Conservation (phyloP, 371 early-diverging fungal genomes). For the Lichtheimia hyalospora region DNA sequence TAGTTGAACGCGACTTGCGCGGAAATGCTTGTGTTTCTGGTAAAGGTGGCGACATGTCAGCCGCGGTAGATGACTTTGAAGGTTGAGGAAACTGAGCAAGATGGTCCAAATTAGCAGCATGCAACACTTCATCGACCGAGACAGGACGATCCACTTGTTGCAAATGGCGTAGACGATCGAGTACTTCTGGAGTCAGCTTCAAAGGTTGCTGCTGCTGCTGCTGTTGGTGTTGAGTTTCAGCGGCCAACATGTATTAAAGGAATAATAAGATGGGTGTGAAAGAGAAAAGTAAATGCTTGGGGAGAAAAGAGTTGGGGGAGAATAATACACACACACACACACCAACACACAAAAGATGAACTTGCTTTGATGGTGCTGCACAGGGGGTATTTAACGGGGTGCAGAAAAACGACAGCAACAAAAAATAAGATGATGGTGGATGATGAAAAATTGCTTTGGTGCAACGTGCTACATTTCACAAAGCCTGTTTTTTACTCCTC, state of each 20-base stretch:
- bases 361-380: too few relatives aligned
- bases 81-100: constrained; percentile 14
- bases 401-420: too few relatives aligned
- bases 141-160: constrained; percentile 29
- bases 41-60: neutral
- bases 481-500: neutral
- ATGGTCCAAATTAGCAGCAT: constrained; percentile 33
- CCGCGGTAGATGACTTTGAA: constrained; percentile 14
- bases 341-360: neutral
- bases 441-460: neutral
- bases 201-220: neutral
- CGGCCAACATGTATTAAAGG: neutral
- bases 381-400: too few relatives aligned
- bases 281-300: constrained; percentile 5
- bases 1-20: constrained; percentile 9
- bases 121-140: constrained; percentile 30
- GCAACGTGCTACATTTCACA: constrained; percentile 10
- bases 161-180: constrained; percentile 25
- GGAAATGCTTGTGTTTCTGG: neutral
- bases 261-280: neutral
- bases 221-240: neutral
- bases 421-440: too few relatives aligned
- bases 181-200: constrained; percentile 30
- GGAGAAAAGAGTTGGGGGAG: neutral
- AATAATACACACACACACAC: neutral